Base-by-base conservation (phyloP, 2,329 filamentous ascomycete species). In the Xylaria polymorpha region DNA sequence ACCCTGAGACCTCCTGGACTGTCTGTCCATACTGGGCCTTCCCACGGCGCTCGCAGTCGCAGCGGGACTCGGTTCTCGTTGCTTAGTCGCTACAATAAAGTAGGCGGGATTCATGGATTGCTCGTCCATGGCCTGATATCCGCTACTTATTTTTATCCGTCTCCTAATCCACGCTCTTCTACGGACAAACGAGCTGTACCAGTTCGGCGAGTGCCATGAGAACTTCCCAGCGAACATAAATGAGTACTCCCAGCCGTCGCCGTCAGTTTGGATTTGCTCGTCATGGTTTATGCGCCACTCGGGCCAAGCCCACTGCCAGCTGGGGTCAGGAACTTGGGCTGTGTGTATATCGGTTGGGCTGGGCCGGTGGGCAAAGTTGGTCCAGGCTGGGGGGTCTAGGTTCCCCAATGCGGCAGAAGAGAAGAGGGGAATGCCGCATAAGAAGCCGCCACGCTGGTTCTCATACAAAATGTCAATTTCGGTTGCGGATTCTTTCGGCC, bases 151-250 rank as follows among this genome's bases (percentile, higher is more conserved):
- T 81, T 92, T 93, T 61, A 92, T 86, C 41, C 96, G 86, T 79
- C 93, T 92, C 51, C 96, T 86, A 64, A 95, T 89, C 96, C 96
- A 99, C 25, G 93, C 89, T 70, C 96, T 87, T 73, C 96, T 86
- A 43, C 96, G 87, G n/a, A 98, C 96, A 77, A 95, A 99, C 1
- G 94, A 97, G 79, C 94, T 95, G 81, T 94, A 97, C 94, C 95
- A 98, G 32, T 89, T 91, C 20, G 92, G 92, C 3, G 91, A 91
- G 80, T 99, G 96, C 96, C 96, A 99, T 2, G 90, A 88, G 73
- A 92, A 94, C 50, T 82, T 84, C 69, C 86, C 88, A 72, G 85
- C 84, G 78, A 98, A 99, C 73, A 92, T 91, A 78, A 98, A 94
- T 18, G 93, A 96, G 81, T 99, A 99, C 78, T 97, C 92, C 96